Evolutionary conservation across 2,329 filamentous ascomycete genomes (phyloP), one percentile per base, ranked within the genome.

Genomic region (Fusarium bulbicola): DNA sequence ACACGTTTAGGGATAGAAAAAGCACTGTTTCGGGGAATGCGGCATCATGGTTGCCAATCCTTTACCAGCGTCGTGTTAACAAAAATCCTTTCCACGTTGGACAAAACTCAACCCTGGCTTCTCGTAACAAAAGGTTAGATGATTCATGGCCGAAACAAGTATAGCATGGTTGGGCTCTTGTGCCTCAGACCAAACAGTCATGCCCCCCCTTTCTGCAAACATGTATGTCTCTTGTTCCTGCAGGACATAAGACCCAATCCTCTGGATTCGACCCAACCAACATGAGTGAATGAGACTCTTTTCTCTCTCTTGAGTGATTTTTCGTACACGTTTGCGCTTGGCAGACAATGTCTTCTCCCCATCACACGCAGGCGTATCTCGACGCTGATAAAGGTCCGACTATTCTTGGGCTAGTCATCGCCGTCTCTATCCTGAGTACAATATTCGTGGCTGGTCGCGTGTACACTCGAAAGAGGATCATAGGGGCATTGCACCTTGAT

Each of bases 321-420:
- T 52, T 28, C n/a, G n/a, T 36, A 26, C 52, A 40, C 24, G 20
- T 2, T 3, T 39, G n/a, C 9, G 34, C 34, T 24, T 30, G 32
- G 32, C 43, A 58, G 7, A 26, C 46, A 43, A 59, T 68, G 59
- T 39, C 70, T 28, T 43, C 58, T 12, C 57, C 71, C n/a, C 54
- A 54, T 54, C 50, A 54, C 34, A 40, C 64, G 7, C 50, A 72
- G 36, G 64, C 45, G 9, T 73, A 73, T 40, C 57, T 68, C 9
- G 64, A 72, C 36, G 60, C 64, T 21, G 37, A 74, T 32, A 74
- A 74, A 30, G 72, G 72, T 1, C 70, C 72, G 20, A 49, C 49
- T 15, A 73, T 71, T 49, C 42, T 73, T 12, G 70, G 58, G 0
- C 37, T 71, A 26, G 60, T 63, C 18, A 46, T 73, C 8, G 49